These are phyloP conservation scores for Leccinum variicolor DNA, from an alignment of 768 basidiomycete species.

Conservation along the genomic window DNA sequence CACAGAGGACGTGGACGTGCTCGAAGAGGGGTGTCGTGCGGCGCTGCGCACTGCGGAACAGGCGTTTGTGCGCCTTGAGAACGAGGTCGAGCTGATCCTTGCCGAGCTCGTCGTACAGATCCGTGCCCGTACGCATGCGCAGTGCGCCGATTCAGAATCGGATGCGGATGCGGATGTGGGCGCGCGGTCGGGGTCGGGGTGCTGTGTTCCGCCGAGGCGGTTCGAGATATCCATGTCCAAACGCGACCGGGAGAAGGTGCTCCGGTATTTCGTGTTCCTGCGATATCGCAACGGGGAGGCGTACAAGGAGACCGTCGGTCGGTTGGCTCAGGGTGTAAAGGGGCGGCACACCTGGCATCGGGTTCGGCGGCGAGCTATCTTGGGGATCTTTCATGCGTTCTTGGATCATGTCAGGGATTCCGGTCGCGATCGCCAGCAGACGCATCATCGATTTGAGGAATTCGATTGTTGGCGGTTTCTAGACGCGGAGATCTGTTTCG, in stretches of 20 bases:
- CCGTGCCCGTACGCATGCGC: conserved; percentile 18
- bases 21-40: conserved; percentile 35
- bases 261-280: conserved; percentile 52
- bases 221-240: conserved; percentile 22
- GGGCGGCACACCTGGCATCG: conserved; percentile 26
- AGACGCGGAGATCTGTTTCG: conserved; percentile 51
- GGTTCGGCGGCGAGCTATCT: conserved; percentile 25
- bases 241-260: conserved; percentile 36
- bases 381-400: conserved; percentile 30
- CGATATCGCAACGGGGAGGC: conserved; percentile 54
- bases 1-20: conserved; percentile 11
- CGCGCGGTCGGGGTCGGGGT: neutral
- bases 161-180: neutral
- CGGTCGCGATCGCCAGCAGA: neutral
- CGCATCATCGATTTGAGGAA: conserved; percentile 13
- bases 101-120: conserved; percentile 32
- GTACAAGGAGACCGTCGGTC: conserved; percentile 38
- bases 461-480: conserved; percentile 47
- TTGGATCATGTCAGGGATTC: conserved; percentile 3
- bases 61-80: conserved; percentile 43
- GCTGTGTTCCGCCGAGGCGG: conserved; percentile 1
- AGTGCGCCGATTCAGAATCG: neutral
- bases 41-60: conserved; percentile 41
- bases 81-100: conserved; percentile 38
- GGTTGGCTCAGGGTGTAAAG: conserved; percentile 22